Evolutionary conservation across 2,329 filamentous ascomycete genomes (phyloP).

Genomic region (Stachybotrys chartarum): DNA sequence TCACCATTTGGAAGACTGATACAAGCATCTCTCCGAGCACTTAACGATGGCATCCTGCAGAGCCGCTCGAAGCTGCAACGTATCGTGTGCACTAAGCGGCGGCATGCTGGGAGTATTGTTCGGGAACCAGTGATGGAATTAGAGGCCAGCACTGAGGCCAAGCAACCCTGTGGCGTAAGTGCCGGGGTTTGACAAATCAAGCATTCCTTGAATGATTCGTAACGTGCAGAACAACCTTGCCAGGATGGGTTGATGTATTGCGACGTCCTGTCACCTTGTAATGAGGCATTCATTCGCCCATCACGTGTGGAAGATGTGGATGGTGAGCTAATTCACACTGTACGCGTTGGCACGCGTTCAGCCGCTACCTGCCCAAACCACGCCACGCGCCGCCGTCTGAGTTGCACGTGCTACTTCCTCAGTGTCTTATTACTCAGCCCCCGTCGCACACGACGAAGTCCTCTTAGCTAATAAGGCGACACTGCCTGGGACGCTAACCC

Average conservation of each 20-base stretch:
- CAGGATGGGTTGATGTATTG: too few species aligned
- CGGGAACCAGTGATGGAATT: too few species aligned
- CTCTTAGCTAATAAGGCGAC: too few species aligned
- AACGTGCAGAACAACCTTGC: too few species aligned
- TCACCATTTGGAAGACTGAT: constrained; percentile 95
- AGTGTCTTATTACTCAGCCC: too few species aligned
- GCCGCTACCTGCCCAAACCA: too few species aligned
- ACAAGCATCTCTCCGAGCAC: constrained; percentile 90
- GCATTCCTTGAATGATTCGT: background rate
- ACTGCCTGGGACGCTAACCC: too few species aligned
- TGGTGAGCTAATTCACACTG: constrained; percentile 1
- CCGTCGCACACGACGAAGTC: too few species aligned
- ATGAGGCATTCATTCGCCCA: too few species aligned
- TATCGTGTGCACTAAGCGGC: constrained; percentile 49
- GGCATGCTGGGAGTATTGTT: constrained; percentile 31
- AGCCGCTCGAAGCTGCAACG: constrained; percentile 60
- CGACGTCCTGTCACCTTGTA: too few species aligned
- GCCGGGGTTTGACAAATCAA: background rate
- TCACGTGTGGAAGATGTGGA: background rate
- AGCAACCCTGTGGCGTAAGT: background rate
- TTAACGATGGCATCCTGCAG: constrained; percentile 82
- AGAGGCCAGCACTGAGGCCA: background rate
- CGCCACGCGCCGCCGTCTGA: too few species aligned
- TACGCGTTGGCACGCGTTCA: background rate
- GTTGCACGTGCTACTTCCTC: background rate